Evolutionary conservation across 345 rosid species (phyloP).

Genomic region (Excoecaria agallocha): DNA sequence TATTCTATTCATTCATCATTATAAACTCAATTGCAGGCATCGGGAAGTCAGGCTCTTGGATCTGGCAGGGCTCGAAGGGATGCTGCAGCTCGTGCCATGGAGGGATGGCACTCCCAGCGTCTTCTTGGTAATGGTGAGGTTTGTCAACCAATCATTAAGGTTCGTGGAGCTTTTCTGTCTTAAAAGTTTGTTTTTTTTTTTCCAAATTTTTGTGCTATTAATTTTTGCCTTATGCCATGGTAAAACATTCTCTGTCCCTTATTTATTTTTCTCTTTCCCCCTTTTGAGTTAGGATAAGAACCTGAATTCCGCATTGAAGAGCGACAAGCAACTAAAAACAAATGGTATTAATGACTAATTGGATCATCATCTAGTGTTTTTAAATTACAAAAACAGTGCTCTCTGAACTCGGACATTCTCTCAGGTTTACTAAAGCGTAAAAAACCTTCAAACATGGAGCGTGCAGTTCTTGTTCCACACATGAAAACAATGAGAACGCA

Average conservation of each 20-base stretch:
- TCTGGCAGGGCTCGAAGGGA: constrained; percentile 33
- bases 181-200: too few relatives aligned
- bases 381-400: constrained; percentile 7
- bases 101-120: constrained; percentile 39
- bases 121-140: constrained; percentile 36
- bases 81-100: constrained; percentile 41
- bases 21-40: constrained; percentile 15
- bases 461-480: constrained; percentile 13
- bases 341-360: constrained; percentile 13
- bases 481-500: constrained; percentile 18
- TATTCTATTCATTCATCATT: background rate
- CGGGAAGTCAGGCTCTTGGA: constrained; percentile 29
- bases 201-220: background rate
- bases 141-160: constrained; percentile 34
- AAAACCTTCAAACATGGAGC: constrained; percentile 21
- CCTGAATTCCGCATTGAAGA: constrained; percentile 17
- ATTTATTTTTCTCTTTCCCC: background rate
- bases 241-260: background rate
- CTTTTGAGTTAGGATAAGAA: constrained; percentile 19
- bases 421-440: constrained; percentile 32
- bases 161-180: background rate
- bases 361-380: background rate
- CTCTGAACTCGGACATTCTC: constrained; percentile 1
- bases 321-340: constrained; percentile 28
- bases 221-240: background rate